Percentiles rank a stretch among this genome's conserved stretches.
These are phyloP conservation scores for Fomitiporia mediterranea DNA, from an alignment of 1,284 basidiomycete species.

Conservation along the genomic window DNA sequence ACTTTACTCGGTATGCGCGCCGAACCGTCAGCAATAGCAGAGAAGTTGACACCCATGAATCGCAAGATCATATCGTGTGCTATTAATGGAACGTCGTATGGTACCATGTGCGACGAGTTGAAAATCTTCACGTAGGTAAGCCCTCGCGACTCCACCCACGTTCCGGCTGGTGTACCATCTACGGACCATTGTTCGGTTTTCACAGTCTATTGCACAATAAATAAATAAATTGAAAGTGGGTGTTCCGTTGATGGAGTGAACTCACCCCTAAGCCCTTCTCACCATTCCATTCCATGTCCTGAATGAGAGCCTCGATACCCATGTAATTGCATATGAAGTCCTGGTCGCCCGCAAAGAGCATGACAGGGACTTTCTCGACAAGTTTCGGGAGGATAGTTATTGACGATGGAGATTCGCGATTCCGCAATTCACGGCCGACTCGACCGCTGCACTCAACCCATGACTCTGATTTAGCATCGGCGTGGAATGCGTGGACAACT, in stretches of 20 bases:
- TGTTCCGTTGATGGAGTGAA: too few species aligned
- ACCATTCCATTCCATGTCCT: conserved; percentile 82
- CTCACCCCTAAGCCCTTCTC: conserved; percentile 75
- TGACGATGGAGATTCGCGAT: conserved; percentile 59
- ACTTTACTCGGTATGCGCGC: conserved; percentile 72
- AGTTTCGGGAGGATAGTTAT: conserved; percentile 78
- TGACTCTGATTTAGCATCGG: conserved; percentile 66
- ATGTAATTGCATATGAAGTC: conserved; percentile 96
- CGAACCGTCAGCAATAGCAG: conserved; percentile 70
- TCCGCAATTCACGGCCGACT: conserved; percentile 63
- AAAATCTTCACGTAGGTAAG: conserved; percentile 93
- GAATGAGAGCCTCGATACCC: conserved; percentile 84
- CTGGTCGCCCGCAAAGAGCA: conserved; percentile 94
- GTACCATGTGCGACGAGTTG: conserved; percentile 93
- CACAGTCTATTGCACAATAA: conserved; percentile 67
- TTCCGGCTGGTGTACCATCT: conserved; percentile 74
- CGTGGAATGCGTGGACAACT: conserved; percentile 83
- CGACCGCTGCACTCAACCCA: conserved; percentile 87
- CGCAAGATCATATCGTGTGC: conserved; percentile 98
- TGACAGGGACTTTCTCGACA: conserved; percentile 74
- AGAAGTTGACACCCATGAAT: conserved; percentile 89
- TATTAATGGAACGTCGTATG: conserved; percentile 84
- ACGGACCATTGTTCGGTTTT: conserved; percentile 79
- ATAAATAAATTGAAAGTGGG: too few species aligned
- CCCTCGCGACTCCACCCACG: conserved; percentile 86